Conservation (phyloP, 345 rosid genomes). For the Diplotaxis tenuifolia region DNA sequence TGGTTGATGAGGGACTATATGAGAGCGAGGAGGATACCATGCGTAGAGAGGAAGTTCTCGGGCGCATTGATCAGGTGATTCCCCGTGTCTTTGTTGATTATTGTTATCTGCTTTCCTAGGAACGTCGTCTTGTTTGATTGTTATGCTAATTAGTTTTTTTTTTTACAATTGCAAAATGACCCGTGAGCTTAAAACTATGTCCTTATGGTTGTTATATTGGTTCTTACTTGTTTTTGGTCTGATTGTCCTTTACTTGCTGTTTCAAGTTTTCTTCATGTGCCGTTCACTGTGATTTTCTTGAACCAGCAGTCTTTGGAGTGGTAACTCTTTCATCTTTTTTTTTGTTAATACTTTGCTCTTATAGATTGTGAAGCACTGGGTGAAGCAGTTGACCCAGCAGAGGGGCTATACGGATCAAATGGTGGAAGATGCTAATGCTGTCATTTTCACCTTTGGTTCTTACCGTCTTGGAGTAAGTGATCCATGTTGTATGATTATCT, state of each 20-base stretch:
- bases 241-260: not conserved
- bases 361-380: constrained; percentile 88
- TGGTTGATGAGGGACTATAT: constrained; percentile 67
- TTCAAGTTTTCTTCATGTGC: constrained; percentile 1
- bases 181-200: not conserved
- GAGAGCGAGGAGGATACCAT: constrained; percentile 77
- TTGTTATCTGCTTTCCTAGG: not conserved
- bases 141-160: not conserved
- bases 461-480: constrained; percentile 81
- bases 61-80: constrained; percentile 61
- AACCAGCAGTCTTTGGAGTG: not conserved
- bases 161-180: not conserved
- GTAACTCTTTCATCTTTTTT: not conserved
- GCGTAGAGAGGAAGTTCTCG: constrained; percentile 68
- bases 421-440: constrained; percentile 94
- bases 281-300: not conserved
- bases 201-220: not conserved
- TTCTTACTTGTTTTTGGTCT: constrained; percentile 2
- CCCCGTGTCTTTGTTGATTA: not conserved
- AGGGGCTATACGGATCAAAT: constrained; percentile 81
- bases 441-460: constrained; percentile 91
- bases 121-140: not conserved
- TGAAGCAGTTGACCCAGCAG: constrained; percentile 61
- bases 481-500: not conserved
- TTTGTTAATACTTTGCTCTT: not conserved